Conservation (phyloP, 2,329 filamentous ascomycete species). For the Setomelanomma holmii region DNA sequence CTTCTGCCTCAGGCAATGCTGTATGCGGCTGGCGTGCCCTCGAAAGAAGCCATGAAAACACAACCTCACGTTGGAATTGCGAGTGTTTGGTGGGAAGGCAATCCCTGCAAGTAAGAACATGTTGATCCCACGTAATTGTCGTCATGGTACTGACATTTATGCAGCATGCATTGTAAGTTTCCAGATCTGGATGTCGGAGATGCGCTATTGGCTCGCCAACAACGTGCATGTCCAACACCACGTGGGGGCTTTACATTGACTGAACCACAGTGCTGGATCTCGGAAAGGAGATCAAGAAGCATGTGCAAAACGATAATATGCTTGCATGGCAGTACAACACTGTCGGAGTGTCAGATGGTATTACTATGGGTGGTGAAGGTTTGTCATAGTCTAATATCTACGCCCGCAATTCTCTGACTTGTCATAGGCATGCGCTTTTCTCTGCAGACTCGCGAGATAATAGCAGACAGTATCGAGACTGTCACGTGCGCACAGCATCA, state of each 20-base stretch:
- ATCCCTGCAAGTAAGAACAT: constrained; percentile 83
- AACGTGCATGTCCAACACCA: constrained; percentile 3
- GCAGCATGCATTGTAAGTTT: constrained; percentile 58
- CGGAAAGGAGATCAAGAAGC: constrained; percentile 84
- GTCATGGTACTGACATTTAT: constrained; percentile 28
- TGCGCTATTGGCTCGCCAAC: constrained; percentile 8
- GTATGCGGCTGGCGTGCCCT: constrained; percentile 88
- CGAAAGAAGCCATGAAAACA: constrained; percentile 84
- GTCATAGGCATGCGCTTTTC: constrained; percentile 88
- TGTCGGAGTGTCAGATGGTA: constrained; percentile 86
- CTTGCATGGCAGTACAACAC: constrained; percentile 95
- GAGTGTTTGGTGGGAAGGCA: constrained; percentile 97
- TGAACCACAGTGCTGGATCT: constrained; percentile 74
- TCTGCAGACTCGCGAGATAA: constrained; percentile 92
- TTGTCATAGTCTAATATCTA: not conserved
- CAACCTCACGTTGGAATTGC: constrained; percentile 90
- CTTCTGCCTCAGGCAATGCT: constrained; percentile 77
- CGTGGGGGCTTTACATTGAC: constrained; percentile 24
- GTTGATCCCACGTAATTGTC: constrained; percentile 12
- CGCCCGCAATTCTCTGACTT: constrained; percentile 9
- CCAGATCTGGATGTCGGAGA: constrained; percentile 3
- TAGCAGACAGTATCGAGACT: constrained; percentile 97
- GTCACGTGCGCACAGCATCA: constrained; percentile 99
- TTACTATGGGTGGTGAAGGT: constrained; percentile 96
- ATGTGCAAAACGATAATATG: constrained; percentile 83